phyloP scores from a whole-genome alignment of 805 yeast genomes.

The Saturnispora bothae region DNA sequence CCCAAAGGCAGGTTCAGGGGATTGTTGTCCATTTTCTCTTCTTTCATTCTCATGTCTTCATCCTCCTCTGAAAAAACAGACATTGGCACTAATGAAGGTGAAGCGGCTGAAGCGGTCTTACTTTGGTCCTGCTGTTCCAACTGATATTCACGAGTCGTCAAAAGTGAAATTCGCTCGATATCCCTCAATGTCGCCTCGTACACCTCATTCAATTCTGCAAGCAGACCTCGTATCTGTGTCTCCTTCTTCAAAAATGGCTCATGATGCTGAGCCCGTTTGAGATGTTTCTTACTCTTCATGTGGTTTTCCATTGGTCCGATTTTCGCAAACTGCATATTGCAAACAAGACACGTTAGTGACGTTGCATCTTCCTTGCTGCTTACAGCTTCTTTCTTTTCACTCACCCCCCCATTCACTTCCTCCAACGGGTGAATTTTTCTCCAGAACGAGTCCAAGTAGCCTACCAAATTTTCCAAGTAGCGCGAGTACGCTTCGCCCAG shows the following conservation, averaged over 20 bases:
- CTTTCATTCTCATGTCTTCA: constrained; percentile 16
- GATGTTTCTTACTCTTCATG: constrained; percentile 4
- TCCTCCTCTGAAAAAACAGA: constrained; percentile 10
- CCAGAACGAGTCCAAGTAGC: constrained; percentile 42
- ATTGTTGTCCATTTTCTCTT: constrained; percentile 27
- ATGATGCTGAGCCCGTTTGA: no score
- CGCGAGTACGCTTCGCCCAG: constrained; percentile 21
- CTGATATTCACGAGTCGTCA: constrained; percentile 60
- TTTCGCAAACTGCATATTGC: constrained; percentile 4
- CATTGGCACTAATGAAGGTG: constrained; percentile 7
- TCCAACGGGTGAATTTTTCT: constrained; percentile 39
- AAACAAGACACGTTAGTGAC: not conserved
- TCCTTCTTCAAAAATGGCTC: no score
- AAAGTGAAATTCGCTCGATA: constrained; percentile 51
- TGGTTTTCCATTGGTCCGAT: constrained; percentile 5
- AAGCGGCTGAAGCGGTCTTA: constrained; percentile 7
- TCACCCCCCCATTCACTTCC: no score
- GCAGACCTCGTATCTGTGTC: not conserved
- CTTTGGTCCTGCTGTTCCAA: constrained; percentile 37
- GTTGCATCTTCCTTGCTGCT: not conserved
- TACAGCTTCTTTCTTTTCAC: constrained; percentile 17
- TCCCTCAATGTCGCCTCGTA: constrained; percentile 46
- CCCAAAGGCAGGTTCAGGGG: constrained; percentile 67
- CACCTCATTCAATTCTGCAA: constrained; percentile 26
- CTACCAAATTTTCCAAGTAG: constrained; percentile 36